Evolutionary conservation across 2,329 filamentous ascomycete genomes (phyloP).

Genomic region (Chrysosporium keratinophilum): DNA sequence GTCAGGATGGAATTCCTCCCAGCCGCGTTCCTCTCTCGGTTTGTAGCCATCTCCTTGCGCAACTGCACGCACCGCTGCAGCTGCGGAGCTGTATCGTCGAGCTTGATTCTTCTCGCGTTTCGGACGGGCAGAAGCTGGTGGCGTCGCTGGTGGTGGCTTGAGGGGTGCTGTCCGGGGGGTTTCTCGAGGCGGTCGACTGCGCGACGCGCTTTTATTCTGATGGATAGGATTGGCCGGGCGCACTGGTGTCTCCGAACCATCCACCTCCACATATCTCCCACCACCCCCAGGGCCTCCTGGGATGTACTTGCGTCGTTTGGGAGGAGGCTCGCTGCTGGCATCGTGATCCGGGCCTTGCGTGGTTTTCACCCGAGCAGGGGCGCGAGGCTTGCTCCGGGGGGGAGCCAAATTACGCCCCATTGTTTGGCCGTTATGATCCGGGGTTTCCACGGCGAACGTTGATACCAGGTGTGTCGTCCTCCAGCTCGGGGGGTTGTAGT

Average conservation of each 20-base stretch:
- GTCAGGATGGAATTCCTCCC: conserved; percentile 96
- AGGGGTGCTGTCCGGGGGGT: conserved; percentile 6
- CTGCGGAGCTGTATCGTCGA: conserved; percentile 64
- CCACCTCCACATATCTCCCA: conserved; percentile 68
- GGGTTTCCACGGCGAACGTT: neutral
- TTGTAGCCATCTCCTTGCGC: conserved; percentile 95
- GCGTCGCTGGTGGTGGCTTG: conserved; percentile 27
- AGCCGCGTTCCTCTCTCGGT: conserved; percentile 87
- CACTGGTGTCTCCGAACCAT: conserved; percentile 51
- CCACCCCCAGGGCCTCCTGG: conserved; percentile 80
- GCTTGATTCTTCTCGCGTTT: conserved; percentile 35
- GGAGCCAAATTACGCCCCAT: conserved; percentile 21
- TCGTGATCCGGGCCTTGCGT: conserved; percentile 22
- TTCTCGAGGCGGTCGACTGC: conserved; percentile 43
- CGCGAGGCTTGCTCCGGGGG: conserved; percentile 23
- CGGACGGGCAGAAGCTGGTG: conserved; percentile 32
- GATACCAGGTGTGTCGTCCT: neutral
- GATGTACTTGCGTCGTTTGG: conserved; percentile 66
- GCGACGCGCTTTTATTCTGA: conserved; percentile 40
- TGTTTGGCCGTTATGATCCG: conserved; percentile 25
- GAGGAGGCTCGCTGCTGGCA: conserved; percentile 47
- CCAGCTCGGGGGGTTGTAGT: neutral
- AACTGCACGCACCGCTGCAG: conserved; percentile 78
- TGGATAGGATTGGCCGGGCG: conserved; percentile 19
- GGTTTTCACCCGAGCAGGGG: conserved; percentile 26